Evolutionary conservation across 768 basidiomycete genomes (phyloP), one percentile per base, ranked within the genome.

Genomic region (Amanita exitialis): DNA sequence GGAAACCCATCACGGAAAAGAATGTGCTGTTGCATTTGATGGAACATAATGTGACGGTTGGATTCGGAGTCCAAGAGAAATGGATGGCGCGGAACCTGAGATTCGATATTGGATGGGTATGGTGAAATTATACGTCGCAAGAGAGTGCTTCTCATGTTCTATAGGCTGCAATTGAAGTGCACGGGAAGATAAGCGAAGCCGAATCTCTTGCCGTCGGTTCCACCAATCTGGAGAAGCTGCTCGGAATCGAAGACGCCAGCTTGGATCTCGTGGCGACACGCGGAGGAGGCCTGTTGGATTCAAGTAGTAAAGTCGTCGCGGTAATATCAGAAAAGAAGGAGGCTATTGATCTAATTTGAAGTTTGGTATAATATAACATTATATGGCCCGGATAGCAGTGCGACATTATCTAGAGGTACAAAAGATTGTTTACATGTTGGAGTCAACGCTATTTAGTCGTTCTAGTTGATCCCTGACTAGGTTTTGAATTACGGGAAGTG

Each of bases 61-160:
- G 77, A 9, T 60, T 88, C 47, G 85, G 82, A 7, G 69, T 79
- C 25, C 63, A 71, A 30, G 82, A 83, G 44, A 65, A 67, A 43
- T 71, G 68, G 67, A 72, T 73, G 43, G 80, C 83, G 5, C 77
- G 84, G 36, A 86, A 83, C 53, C 74, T 81, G 15, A 75, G 87
- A 6, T 83, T 88, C 55, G 87, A 92, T 56, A 67, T 78, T 46
- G 86, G 76, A 49, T 93, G 90, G 90, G 84, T 83, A 56, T 58
- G 76, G 65, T 20, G 49, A 30, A 20, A 55, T 20, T 36, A 4
- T 36, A 3, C 25, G 2, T 9, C 8, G 35, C 15, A 30, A 8
- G 12, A 6, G 30, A 4, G 13, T 8, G 36, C 52, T 9, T 45
- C 16, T 48, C 34, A 15, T 3, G 46, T 27, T 25, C 55, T 4